A percentile compares a stretch with the other conserved stretches of the same genome.
Conservation (phyloP, 139 green algal genomes). For the Picochlorum sp. region DNA sequence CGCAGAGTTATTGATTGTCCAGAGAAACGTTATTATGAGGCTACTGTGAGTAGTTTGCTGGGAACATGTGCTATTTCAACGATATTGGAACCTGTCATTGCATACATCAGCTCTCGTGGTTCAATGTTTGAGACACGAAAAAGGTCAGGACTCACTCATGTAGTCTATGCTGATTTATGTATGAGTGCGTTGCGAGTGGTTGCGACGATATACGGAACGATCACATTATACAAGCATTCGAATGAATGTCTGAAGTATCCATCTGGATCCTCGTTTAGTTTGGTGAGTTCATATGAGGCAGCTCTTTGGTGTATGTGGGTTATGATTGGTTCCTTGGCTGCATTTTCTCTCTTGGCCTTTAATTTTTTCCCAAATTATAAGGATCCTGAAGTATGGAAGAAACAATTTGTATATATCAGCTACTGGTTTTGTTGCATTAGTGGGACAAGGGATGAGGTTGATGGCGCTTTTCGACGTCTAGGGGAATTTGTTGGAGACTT, state of each 20-base stretch:
- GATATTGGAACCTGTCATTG: conserved; percentile 18
- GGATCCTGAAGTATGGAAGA: conserved; percentile 25
- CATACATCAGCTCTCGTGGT: conserved; percentile 26
- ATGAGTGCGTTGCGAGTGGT: conserved; percentile 14
- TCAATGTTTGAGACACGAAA: conserved; percentile 34
- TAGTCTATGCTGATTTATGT: conserved; percentile 23
- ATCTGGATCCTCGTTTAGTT: background rate
- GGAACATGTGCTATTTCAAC: conserved; percentile 17
- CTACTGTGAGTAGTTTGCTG: conserved; percentile 23
- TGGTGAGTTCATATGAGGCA: background rate
- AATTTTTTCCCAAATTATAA: conserved; percentile 34
- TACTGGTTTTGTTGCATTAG: conserved; percentile 27
- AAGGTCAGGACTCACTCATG: conserved; percentile 14
- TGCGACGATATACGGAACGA: conserved; percentile 1
- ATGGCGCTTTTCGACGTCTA: conserved; percentile 15
- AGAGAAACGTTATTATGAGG: conserved; percentile 15
- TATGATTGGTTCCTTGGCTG: background rate
- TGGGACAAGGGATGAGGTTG: background rate
- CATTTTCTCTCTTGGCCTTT: conserved; percentile 19
- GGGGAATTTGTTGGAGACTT: conserved; percentile 31
- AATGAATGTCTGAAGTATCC: background rate
- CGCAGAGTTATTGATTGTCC: conserved; percentile 15
- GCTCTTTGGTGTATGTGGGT: conserved; percentile 6
- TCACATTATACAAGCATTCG: background rate
- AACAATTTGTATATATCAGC: conserved; percentile 24